These are phyloP conservation scores for Peronospora belbahrii DNA, from an alignment of 352 stramenopile species.

Conservation along the genomic window DNA sequence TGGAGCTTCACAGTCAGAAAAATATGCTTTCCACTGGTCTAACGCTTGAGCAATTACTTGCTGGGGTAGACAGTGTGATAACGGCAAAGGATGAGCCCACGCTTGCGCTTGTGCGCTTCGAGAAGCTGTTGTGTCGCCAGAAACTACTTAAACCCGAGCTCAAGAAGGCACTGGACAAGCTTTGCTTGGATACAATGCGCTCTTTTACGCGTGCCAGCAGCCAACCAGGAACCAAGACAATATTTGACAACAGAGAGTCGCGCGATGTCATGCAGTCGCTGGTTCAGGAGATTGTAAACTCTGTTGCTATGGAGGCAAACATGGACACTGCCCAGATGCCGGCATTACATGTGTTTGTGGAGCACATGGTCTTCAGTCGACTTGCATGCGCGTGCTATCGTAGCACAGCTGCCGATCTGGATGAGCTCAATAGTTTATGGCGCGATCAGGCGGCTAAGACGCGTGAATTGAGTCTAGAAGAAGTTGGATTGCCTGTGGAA, in stretches of 20 bases:
- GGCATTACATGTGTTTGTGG: constrained; percentile 43
- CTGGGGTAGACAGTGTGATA: constrained; percentile 18
- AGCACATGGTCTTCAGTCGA: constrained; percentile 72
- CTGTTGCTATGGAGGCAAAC: constrained; percentile 34
- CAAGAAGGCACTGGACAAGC: constrained; percentile 55
- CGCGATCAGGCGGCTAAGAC: constrained; percentile 44
- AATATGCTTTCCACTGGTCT: constrained; percentile 15
- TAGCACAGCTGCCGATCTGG: constrained; percentile 41
- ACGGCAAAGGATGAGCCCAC: constrained; percentile 35
- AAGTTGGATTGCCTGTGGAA: constrained; percentile 50
- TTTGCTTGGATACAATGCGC: constrained; percentile 57
- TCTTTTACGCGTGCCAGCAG: constrained; percentile 34
- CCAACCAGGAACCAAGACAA: constrained; percentile 11
- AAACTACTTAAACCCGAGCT: constrained; percentile 49
- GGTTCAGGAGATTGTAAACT: constrained; percentile 50
- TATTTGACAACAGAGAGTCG: constrained; percentile 47
- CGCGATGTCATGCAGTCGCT: constrained; percentile 68
- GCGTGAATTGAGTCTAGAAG: constrained; percentile 31
- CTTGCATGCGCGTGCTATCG: constrained; percentile 61
- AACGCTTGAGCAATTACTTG: constrained; percentile 37
- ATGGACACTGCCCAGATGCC: constrained; percentile 18
- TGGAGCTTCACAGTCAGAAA: constrained; percentile 45
- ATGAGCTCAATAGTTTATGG: constrained; percentile 64
- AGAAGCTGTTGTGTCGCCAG: constrained; percentile 59
- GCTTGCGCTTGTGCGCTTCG: constrained; percentile 44